Evolutionary conservation across 2,329 filamentous ascomycete species (phyloP), one percentile per base, ranked within the genome.

Genomic region (Domatiomyces globalis): DNA sequence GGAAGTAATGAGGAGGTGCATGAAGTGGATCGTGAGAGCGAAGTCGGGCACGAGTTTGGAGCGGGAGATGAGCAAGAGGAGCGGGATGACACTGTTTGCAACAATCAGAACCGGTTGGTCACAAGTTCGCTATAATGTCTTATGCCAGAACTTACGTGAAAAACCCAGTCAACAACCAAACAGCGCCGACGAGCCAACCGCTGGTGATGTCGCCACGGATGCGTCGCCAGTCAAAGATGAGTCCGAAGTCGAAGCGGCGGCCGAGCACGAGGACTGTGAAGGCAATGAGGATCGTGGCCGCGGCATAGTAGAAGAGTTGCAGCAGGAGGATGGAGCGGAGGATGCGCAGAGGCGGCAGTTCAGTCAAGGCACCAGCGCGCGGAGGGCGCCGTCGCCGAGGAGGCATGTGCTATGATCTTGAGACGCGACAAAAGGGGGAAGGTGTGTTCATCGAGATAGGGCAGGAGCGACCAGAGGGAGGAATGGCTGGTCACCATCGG

Each of bases 1-100:
- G 18, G 81, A 83, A 25, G 86, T 85, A 61, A 87, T 68, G 61
- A 92, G 57, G 49, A 95, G 77, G 66, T 95, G 86, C 43, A 95
- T 72, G 65, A 85, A 78, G 70, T 94, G 87, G 17, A 95, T 78
- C 2, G 90, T 95, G 20, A 95, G 73, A 29, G 87, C 86, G 66
- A 96, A 98, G 69, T 98, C 92, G 59, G 87, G 87, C 48, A 96
- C 85, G 54, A 96, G 84, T 67, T 96, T 96, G 46, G 85, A 92
- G 56, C 92, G 87, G 18, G 84, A 82, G 59, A 98, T 80, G 52
- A 96, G 73, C 50, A 90, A 70, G 48, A 95, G 80, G 52, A 95
- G 83, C 43, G 87, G 85, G 53, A 94, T 80, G 43, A 87, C 80
- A 65, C 90, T 96, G 63, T 9, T 27, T 22, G 27, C n/a, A 5